Conservation (phyloP, 164 flowering plant genomes). For the Magnolia changhungtana region DNA sequence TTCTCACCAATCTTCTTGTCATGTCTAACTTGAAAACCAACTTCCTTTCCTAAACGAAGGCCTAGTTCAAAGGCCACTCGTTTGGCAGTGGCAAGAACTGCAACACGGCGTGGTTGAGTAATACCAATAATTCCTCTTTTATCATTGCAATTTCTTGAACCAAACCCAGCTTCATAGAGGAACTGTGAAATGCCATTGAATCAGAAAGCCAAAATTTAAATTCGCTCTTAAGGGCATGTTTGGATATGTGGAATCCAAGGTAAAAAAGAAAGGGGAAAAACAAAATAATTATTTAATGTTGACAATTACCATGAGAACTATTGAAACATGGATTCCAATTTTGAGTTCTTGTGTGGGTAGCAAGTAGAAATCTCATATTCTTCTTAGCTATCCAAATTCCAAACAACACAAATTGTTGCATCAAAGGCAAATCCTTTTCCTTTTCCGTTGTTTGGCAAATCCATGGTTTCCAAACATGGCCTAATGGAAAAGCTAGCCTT, state of each 20-base stretch:
- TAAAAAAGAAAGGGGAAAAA: background rate
- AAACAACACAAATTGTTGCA: too few species aligned
- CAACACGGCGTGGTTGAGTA: conserved; percentile 97
- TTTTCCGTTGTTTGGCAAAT: too few species aligned
- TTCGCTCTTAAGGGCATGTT: background rate
- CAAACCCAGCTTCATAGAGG: conserved; percentile 95
- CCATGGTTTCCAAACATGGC: too few species aligned
- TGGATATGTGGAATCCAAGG: too few species aligned
- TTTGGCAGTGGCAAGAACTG: conserved; percentile 93
- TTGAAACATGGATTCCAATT: too few species aligned
- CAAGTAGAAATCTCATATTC: too few species aligned
- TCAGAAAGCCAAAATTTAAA: conserved; percentile 1
- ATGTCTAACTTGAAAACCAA: conserved; percentile 96
- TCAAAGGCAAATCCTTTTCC: too few species aligned
- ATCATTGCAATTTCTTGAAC: conserved; percentile 38
- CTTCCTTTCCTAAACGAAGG: conserved; percentile 72
- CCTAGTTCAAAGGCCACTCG: conserved; percentile 94
- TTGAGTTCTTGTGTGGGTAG: too few species aligned
- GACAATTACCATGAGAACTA: too few species aligned
- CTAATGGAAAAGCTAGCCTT: background rate
- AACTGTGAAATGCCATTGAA: conserved; percentile 50
- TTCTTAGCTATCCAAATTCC: too few species aligned
- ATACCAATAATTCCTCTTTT: conserved; percentile 79
- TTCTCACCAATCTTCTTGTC: conserved; percentile 77
- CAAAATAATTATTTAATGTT: too few species aligned